Base-by-base conservation (phyloP, 371 early-diverging fungal species). In the Coemansia sp. region DNA sequence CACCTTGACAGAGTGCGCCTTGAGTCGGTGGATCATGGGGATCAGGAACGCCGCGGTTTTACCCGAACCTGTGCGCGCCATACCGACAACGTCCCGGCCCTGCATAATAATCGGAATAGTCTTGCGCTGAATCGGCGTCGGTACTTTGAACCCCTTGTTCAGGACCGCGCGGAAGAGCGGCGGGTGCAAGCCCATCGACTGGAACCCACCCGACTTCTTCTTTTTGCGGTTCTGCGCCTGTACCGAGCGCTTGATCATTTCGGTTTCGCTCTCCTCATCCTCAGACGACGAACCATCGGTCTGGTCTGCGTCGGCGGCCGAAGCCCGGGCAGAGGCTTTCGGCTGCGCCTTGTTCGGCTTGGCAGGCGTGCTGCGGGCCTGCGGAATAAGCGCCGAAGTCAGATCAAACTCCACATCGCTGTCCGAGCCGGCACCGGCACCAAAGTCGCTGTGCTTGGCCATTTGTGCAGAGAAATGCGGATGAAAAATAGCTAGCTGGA, bases 41-140 rank as follows among this genome's bases (percentile, higher is more conserved):
- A 99, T 91, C 65, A 97, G 65, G 80, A 98, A 99, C 0, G 99
- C 95, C 2, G 99, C 94, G 0, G 99, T 99, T 76, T 99, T 99
- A 52, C 99, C 99, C 40, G 94, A 94, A 70, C 99, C 99, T 0
- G 99, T 99, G 42, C 97, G 85, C 5, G 99, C 98, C 93, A 99
- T 95, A 61, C 92, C 99, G 1, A 99, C 93, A 0, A 99, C 89
- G 81, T 99, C 99, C 16, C 88, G 79, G 30, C 95, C 94, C 60
- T 92, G 85, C 76, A 97, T 80, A 45, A 97, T 86, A 55, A 91
- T 76, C 16, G 97, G 99, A 57, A 99, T 95, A 45, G 91, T 84
- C 77, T 94, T 95, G 66, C 99, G 88, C 80, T 99, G 99, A 71
- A 99, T 98, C 0, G 99, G 99, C 20, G 99, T 99, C 30, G 99